Conservation (phyloP, 306 rosid genomes). For the Chamaecrista fasciculata region DNA sequence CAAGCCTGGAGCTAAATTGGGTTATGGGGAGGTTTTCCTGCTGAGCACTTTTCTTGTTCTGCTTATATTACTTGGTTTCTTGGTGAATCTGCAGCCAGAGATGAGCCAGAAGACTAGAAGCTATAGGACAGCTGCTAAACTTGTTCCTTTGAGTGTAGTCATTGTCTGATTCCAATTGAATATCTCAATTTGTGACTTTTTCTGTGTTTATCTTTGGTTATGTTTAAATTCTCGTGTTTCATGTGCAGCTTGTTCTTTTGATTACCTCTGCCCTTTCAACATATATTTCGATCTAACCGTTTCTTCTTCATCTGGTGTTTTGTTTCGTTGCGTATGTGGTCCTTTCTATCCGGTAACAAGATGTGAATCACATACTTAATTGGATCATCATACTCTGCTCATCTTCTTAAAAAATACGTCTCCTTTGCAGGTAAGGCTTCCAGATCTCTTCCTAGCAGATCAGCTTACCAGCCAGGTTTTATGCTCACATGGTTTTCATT, state of each 20-base stretch:
- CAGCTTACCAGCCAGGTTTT: slow-evolving; percentile 80
- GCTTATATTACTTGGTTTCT: slow-evolving; percentile 56
- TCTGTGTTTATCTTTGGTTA: too few relatives aligned
- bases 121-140: slow-evolving; percentile 47
- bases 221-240: slow-evolving; percentile 5
- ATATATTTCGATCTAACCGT: slow-evolving; percentile 60
- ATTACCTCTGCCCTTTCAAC: slow-evolving; percentile 57
- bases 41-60: slow-evolving; percentile 66
- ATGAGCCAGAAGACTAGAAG: slow-evolving; percentile 36
- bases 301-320: slow-evolving; percentile 55
- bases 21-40: slow-evolving; percentile 54
- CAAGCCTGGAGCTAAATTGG: slow-evolving; percentile 62
- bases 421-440: slow-evolving; percentile 53
- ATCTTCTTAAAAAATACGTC: too few relatives aligned
- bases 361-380: slow-evolving; percentile 20
- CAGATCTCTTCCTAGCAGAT: slow-evolving; percentile 67
- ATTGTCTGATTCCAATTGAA: not conserved
- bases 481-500: slow-evolving; percentile 7
- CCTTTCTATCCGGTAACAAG: slow-evolving; percentile 59
- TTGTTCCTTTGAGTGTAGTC: slow-evolving; percentile 61
- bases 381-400: too few relatives aligned
- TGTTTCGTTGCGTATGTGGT: slow-evolving; percentile 57
- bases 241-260: slow-evolving; percentile 59
- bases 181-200: too few relatives aligned
- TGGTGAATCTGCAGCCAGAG: slow-evolving; percentile 66